Base-by-base conservation (phyloP, 345 rosid genomes). In the Nephelium lappaceum region DNA sequence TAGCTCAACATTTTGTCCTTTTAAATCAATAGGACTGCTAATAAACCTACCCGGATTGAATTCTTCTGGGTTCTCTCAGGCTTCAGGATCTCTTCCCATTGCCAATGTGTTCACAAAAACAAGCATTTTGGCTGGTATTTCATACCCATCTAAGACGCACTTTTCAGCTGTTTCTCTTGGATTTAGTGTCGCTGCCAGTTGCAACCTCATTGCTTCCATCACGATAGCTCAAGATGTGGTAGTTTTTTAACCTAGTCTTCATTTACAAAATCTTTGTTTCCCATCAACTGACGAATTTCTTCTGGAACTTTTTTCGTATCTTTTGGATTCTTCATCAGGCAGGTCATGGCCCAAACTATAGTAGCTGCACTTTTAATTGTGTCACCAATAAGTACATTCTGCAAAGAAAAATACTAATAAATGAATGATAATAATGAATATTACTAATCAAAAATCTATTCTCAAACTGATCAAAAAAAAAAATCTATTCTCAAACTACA, bases 41-140 rank as follows among this genome's bases (percentile, higher is more conserved):
- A 42, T n/a, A 11, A 69, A 69, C 12, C 31, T 41, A 36, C 38
- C 57, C 1, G 55, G 55, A 41, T 25, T 38, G 11, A 69, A 69
- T 24, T 69, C 55, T 36, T 42, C 73, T 0, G 27, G 7, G 10
- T 69, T 69, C 3, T 69, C 68, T 12, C 42, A 64, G 31, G 19
- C 68, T 27, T 64, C 41, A 31, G 42, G 68, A 64, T 64, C 68
- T 21, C 73, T 69, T 69, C 57, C 53, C 8, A 88, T 89, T 5
- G 83, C 79, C 92, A 92, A 91, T 87, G 74, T 57, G 14, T 47
- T 60, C 16, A 57, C 19, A 5, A 5, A 64, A 39, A 49, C 60
- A 8, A 73, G 16, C 2, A 16, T 21, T 15, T 15, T 27, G 5
- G 8, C 10, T 18, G 72, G 72, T 39, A 41, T 69, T 4, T 69